Evolutionary conservation across 1,284 basidiomycete genomes (phyloP).

Genomic region (Cryptococcus amylolentus): DNA sequence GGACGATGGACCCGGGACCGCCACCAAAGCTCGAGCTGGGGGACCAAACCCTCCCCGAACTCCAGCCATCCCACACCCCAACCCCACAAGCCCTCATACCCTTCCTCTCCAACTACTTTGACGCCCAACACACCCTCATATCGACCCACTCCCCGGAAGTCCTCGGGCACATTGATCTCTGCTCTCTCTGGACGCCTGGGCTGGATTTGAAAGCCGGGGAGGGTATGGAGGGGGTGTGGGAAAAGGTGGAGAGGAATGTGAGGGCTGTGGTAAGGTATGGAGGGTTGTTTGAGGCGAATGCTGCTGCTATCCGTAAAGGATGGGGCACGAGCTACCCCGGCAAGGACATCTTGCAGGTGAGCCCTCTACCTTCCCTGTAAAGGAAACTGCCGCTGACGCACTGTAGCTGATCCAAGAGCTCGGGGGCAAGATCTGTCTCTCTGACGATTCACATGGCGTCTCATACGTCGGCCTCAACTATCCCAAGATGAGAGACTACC

Average conservation of each 20-base stretch:
- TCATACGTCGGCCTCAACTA: constrained; percentile 87
- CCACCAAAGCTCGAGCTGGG: constrained; percentile 6
- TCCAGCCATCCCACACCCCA: constrained; percentile 15
- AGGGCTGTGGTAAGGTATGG: constrained; percentile 72
- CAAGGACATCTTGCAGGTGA: constrained; percentile 68
- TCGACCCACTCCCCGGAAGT: constrained; percentile 75
- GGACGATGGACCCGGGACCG: constrained; percentile 19
- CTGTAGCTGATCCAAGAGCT: constrained; percentile 63
- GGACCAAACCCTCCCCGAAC: constrained; percentile 7
- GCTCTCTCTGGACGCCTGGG: constrained; percentile 69
- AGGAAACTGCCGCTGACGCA: neutral
- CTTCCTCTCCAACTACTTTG: constrained; percentile 71
- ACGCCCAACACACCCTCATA: constrained; percentile 71
- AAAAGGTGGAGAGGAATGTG: constrained; percentile 72
- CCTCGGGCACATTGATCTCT: constrained; percentile 90
- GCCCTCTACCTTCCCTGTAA: constrained; percentile 25
- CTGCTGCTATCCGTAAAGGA: constrained; percentile 86
- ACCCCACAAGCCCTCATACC: constrained; percentile 13
- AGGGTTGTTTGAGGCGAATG: constrained; percentile 89
- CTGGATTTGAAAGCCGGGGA: constrained; percentile 53
- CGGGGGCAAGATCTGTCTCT: constrained; percentile 75
- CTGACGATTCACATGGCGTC: constrained; percentile 94
- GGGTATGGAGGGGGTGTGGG: constrained; percentile 59
- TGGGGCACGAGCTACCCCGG: constrained; percentile 85
- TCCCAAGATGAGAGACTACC: constrained; percentile 62